Evolutionary conservation across 2,329 filamentous ascomycete genomes (phyloP), one percentile per base, ranked within the genome.

Genomic region (Fusarium penzigii): DNA sequence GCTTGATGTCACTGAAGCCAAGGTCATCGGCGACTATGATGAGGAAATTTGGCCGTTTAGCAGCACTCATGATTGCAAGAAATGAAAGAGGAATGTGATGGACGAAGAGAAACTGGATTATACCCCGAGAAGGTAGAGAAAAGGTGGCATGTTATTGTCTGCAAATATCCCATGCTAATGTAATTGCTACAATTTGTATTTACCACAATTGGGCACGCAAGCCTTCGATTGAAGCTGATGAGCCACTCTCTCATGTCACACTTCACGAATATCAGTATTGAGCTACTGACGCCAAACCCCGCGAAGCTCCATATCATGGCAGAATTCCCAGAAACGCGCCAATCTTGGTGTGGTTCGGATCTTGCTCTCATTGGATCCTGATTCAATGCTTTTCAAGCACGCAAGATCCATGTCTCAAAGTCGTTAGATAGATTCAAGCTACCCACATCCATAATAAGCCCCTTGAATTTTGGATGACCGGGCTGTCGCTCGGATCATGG

Each of bases 11-110:
- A 29, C 58, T 62, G 45, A 65, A 66, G 10, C 65, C 64, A 11
- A 67, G 56, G 39, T 67, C 65, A 39, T 67, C 65, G 2, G 63
- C 65, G 3, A 66, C 53, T 3, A 66, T 57, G 49, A 67, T 50
- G 14, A 67, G 60, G 29, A 67, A 66, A 16, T 66, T 67, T 2
- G 64, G 63, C 34, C 45, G 45, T 42, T 55, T 55, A 11, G 45
- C 17, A 43, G 17, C 5, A n/a, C 11, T 4, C 42, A 43, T 43
- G 49, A 32, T 44, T 41, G 48, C 34, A 46, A 38, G 13, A 46
- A 16, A 46, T 46, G 5, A 38, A 29, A 8, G 44, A 46, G 32
- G 43, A 45, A 14, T 46, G 44, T 46, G 34, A 25, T 17, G 34
- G 44, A n/a, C 44, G 44, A 46, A 25, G 13, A 38, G 44, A 46